Conservation (phyloP, 257 asterid species). For the Solanum chilense region DNA sequence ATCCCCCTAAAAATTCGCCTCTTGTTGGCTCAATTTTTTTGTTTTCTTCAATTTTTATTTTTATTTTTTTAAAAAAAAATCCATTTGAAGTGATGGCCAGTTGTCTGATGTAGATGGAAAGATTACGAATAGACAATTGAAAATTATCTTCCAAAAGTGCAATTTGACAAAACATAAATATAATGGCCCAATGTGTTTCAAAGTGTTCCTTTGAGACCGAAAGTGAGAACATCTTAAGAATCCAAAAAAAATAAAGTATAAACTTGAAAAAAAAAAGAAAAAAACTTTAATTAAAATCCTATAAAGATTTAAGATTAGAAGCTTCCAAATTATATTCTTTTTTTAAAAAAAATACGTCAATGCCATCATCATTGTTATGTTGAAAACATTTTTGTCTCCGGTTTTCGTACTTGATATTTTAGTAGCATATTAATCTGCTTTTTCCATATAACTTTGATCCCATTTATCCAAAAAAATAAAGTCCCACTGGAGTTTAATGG, state of each 20-base stretch:
- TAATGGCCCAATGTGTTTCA: background rate
- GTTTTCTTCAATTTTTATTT: background rate
- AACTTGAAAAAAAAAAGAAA: background rate
- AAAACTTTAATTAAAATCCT: background rate
- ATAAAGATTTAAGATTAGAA: background rate
- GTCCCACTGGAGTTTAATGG: background rate
- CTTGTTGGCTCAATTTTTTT: background rate
- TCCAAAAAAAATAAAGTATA: too few species aligned
- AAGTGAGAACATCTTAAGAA: background rate
- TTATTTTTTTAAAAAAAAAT: background rate
- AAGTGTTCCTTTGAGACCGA: constrained; percentile 1
- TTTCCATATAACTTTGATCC: background rate
- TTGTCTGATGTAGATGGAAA: background rate
- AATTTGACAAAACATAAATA: background rate
- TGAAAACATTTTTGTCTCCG: background rate
- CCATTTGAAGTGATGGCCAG: background rate
- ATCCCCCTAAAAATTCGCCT: background rate
- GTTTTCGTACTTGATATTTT: background rate
- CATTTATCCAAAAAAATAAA: background rate
- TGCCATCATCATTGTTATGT: background rate
- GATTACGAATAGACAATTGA: background rate
- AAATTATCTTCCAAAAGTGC: background rate
- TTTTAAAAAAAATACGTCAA: background rate
- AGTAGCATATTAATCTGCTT: background rate
- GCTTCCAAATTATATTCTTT: background rate